A percentile compares a stretch with the other conserved stretches of the same genome.
phyloP scores from a whole-genome alignment of 805 yeast species.

The Tanozyma kutaoensis region DNA sequence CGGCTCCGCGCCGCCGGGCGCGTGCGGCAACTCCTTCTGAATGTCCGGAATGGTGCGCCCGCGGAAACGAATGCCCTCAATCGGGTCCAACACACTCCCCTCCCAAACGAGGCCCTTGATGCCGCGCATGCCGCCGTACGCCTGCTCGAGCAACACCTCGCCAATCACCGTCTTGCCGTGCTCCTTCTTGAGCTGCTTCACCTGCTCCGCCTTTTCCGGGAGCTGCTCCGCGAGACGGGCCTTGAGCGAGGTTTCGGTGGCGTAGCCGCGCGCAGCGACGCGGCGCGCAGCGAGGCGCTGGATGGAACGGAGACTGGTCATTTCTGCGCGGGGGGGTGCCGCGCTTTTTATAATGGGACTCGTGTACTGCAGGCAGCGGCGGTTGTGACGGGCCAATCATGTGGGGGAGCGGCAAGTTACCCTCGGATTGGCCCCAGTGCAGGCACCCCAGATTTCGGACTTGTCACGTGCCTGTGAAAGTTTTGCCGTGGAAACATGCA shows the following conservation, averaged over 20 bases:
- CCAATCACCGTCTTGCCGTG: slow-evolving; percentile 54
- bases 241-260: slow-evolving; percentile 40
- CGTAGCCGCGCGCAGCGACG: too few relatives aligned
- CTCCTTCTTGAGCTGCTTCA: slow-evolving; percentile 80
- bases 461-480: too few relatives aligned
- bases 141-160: slow-evolving; percentile 9
- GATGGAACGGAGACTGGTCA: too few relatives aligned
- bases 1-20: slow-evolving; percentile 44
- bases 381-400: too few relatives aligned
- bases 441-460: too few relatives aligned
- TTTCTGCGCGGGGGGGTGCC: too few relatives aligned
- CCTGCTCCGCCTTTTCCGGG: slow-evolving; percentile 86
- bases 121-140: slow-evolving; percentile 72
- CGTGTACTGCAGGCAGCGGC: too few relatives aligned
- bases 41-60: slow-evolving; percentile 65
- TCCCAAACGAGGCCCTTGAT: slow-evolving; percentile 68
- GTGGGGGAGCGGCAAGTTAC: too few relatives aligned
- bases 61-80: slow-evolving; percentile 68
- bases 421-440: too few relatives aligned
- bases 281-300: too few relatives aligned
- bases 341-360: too few relatives aligned
- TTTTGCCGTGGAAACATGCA: too few relatives aligned
- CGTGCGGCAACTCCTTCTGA: slow-evolving; percentile 52
- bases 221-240: slow-evolving; percentile 88
- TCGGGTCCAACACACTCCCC: slow-evolving; percentile 64